Evolutionary conservation across 768 basidiomycete genomes (phyloP).

Genomic region (Mrakia blollopis): DNA sequence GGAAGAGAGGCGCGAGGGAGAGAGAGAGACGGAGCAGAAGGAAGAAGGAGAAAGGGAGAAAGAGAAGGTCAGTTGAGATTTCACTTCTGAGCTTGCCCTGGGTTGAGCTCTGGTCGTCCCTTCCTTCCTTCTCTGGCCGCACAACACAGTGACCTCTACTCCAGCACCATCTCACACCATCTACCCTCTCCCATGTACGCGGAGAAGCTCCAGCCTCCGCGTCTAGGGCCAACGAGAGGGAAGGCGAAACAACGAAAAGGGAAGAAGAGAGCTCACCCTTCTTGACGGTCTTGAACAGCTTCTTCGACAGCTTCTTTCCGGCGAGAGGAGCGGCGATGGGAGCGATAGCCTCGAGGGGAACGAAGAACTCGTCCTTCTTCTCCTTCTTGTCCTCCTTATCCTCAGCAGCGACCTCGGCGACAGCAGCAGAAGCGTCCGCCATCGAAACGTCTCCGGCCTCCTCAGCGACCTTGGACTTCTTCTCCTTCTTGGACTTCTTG

Average conservation of each 20-base stretch:
- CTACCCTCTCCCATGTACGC: neutral
- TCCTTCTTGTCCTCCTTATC: slow-evolving; percentile 36
- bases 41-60: slow-evolving; percentile 38
- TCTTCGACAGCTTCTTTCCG: slow-evolving; percentile 86
- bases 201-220: neutral
- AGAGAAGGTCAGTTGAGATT: neutral
- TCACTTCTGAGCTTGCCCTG: neutral
- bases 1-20: neutral
- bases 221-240: neutral
- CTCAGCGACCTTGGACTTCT: slow-evolving; percentile 39
- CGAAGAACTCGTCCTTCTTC: slow-evolving; percentile 57
- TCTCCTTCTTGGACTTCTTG: slow-evolving; percentile 49
- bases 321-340: slow-evolving; percentile 94
- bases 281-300: slow-evolving; percentile 90
- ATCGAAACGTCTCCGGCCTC: slow-evolving; percentile 46
- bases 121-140: neutral
- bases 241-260: neutral
- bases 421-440: slow-evolving; percentile 46
- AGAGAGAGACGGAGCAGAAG: neutral
- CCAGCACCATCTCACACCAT: neutral
- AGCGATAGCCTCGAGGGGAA: slow-evolving; percentile 75
- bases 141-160: neutral
- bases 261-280: slow-evolving; percentile 53
- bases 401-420: slow-evolving; percentile 39
- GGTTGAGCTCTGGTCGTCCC: neutral